Percentiles rank a stretch among this genome's conserved stretches.
These are phyloP conservation scores for Polyporus tsugae DNA, from an alignment of 1,284 basidiomycete genomes.

Conservation along the genomic window DNA sequence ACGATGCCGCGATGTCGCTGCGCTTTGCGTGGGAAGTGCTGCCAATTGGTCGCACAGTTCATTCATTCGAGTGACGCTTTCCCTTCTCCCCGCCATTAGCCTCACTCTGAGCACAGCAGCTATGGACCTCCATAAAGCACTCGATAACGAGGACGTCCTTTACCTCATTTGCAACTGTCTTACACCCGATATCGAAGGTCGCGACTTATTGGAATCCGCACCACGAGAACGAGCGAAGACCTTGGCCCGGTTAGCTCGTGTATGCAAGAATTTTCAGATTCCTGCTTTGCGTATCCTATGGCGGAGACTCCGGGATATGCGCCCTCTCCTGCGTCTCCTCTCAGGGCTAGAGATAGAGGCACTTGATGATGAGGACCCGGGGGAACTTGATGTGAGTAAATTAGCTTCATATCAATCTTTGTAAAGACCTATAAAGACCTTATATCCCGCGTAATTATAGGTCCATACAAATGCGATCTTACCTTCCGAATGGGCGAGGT, in stretches of 20 bases:
- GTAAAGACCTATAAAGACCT: too few species aligned
- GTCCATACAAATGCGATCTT: background rate
- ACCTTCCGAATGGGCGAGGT: background rate
- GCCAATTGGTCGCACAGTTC: background rate
- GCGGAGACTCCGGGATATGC: background rate
- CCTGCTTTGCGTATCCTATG: background rate
- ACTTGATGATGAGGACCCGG: background rate
- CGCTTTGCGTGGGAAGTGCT: background rate
- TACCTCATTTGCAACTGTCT: conserved; percentile 8
- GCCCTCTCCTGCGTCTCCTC: conserved; percentile 1
- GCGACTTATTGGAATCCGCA: background rate
- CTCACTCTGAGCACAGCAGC: background rate
- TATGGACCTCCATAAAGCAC: background rate
- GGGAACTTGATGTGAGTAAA: background rate
- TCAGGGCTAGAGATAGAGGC: background rate
- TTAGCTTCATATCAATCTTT: background rate
- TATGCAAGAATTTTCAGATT: background rate
- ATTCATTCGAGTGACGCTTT: background rate
- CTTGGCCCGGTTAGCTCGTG: background rate
- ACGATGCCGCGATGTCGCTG: background rate
- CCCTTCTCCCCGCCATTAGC: too few species aligned
- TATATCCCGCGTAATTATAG: background rate
- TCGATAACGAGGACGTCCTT: background rate
- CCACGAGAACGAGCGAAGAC: background rate
- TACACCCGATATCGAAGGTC: conserved; percentile 1